Evolutionary conservation across 139 green algal genomes (phyloP), one percentile per base, ranked within the genome.

Genomic region (Limnomonas spitsbergensis): DNA sequence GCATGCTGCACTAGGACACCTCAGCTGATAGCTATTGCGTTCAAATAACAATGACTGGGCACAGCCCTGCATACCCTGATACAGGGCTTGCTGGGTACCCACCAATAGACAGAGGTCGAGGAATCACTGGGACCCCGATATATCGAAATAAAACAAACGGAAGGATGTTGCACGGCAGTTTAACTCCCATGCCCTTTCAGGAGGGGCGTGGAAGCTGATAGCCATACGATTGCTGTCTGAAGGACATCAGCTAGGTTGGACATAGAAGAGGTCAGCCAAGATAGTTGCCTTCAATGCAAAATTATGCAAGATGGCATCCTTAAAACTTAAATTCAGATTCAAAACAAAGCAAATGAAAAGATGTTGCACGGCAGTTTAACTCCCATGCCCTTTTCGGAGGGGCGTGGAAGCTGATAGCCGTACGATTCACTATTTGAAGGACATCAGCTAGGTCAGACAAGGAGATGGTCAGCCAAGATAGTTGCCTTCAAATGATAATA

Each of bases 331-430:
- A 29, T 61, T 20, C 20, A 61, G 14, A 20, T 20, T 29, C 20
- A 20, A 61, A 61, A 61, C 14, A 61, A 61, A 20, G 47, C 20
- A 14, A 14, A 61, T 61, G 47, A 20, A 61, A 61, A 14, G 20
- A 20, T 61, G 14, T 61, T 20, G 47, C 47, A 61, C 47, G 47
- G 47, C 7, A 39, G 29, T 72, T 72, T 72, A 72, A 72, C 61
- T 72, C 61, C 61, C 9, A 7, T 20, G 29, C 61, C 61, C 27
- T 72, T 20, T 34, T 36, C 9, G 29, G 6, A 39, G 26, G 7
- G 29, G 61, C 61, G 9, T 20, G 24, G 61, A 72, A 72, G 61
- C 29, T 72, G 61, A 72, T 72, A 34, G 24, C 6, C 27, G 9
- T 37, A 36, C 47, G 47, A 61, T 34, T 72, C 29, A 37, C 61